Evolutionary conservation across 257 asterid genomes (phyloP).

Genomic region (Capsicum chinense): DNA sequence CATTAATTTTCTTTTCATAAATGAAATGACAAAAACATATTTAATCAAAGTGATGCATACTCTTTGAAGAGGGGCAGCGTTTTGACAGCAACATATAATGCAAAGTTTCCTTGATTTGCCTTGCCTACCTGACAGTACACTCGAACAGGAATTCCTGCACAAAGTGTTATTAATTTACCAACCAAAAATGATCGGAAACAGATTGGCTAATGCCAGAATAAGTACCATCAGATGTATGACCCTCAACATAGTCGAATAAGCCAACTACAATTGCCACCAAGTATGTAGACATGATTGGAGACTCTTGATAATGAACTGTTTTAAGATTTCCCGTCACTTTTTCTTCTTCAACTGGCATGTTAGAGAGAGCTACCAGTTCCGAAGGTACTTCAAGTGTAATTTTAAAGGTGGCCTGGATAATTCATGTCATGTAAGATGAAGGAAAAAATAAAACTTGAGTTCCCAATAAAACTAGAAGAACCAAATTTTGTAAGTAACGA

Average conservation of each 20-base stretch:
- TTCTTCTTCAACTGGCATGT: slow-evolving; percentile 83
- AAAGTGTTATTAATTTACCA: slow-evolving; percentile 27
- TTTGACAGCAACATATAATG: slow-evolving; percentile 87
- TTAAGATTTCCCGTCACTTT: slow-evolving; percentile 63
- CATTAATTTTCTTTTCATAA: neutral
- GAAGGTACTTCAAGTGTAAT: slow-evolving; percentile 90
- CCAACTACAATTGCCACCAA: slow-evolving; percentile 97
- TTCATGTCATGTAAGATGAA: slow-evolving; percentile 4
- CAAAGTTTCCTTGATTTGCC: slow-evolving; percentile 84
- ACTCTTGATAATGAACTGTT: slow-evolving; percentile 81
- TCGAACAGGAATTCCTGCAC: slow-evolving; percentile 75
- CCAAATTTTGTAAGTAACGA: neutral
- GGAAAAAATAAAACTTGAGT: neutral
- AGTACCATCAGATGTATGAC: slow-evolving; percentile 87
- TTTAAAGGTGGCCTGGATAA: slow-evolving; percentile 79
- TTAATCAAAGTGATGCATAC: slow-evolving; percentile 41
- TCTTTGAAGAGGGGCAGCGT: slow-evolving; percentile 86
- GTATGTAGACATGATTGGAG: slow-evolving; percentile 97
- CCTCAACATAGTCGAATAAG: slow-evolving; percentile 89
- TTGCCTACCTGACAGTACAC: slow-evolving; percentile 91
- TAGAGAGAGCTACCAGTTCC: slow-evolving; percentile 87
- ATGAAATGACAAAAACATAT: neutral
- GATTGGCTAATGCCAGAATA: slow-evolving; percentile 13
- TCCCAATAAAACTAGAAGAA: neutral
- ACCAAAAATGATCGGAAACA: slow-evolving; percentile 25